These are phyloP conservation scores for Austroboletus olivaceoglutinosus DNA, from an alignment of 1,284 basidiomycete genomes.

Conservation along the genomic window DNA sequence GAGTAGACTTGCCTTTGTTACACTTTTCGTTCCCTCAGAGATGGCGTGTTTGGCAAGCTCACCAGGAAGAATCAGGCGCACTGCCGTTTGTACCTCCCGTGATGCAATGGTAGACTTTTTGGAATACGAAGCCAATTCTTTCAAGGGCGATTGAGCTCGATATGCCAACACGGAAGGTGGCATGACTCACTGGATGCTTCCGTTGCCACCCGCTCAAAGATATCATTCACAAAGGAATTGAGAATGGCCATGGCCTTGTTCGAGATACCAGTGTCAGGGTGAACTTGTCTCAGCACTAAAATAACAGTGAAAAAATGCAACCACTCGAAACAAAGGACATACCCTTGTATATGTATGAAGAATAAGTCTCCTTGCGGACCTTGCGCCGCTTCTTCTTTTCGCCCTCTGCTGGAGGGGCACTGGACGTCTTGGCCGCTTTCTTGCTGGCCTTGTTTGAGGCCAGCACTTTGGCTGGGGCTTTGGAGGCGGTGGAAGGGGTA, in stretches of 20 bases:
- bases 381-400: slow-evolving; percentile 92
- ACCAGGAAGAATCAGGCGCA: slow-evolving; percentile 75
- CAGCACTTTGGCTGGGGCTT: slow-evolving; percentile 77
- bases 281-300: slow-evolving; percentile 66
- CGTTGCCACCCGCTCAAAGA: slow-evolving; percentile 74
- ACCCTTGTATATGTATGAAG: slow-evolving; percentile 95
- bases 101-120: slow-evolving; percentile 83
- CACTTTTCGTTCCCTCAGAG: slow-evolving; percentile 73
- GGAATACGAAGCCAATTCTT: slow-evolving; percentile 74
- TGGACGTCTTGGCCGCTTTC: slow-evolving; percentile 72
- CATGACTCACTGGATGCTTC: slow-evolving; percentile 61
- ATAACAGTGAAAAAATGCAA: slow-evolving; percentile 40
- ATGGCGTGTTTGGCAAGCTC: slow-evolving; percentile 67
- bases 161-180: neutral
- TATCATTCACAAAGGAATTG: slow-evolving; percentile 74
- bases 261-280: slow-evolving; percentile 79
- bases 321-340: slow-evolving; percentile 32
- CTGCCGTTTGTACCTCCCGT: slow-evolving; percentile 78
- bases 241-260: slow-evolving; percentile 83
- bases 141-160: neutral
- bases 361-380: slow-evolving; percentile 87
- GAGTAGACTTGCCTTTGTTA: slow-evolving; percentile 38
- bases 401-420: slow-evolving; percentile 51
- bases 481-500: slow-evolving; percentile 66
- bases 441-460: slow-evolving; percentile 80